Evolutionary conservation across 2,329 filamentous ascomycete genomes (phyloP).

Genomic region (Apiospora aurea): DNA sequence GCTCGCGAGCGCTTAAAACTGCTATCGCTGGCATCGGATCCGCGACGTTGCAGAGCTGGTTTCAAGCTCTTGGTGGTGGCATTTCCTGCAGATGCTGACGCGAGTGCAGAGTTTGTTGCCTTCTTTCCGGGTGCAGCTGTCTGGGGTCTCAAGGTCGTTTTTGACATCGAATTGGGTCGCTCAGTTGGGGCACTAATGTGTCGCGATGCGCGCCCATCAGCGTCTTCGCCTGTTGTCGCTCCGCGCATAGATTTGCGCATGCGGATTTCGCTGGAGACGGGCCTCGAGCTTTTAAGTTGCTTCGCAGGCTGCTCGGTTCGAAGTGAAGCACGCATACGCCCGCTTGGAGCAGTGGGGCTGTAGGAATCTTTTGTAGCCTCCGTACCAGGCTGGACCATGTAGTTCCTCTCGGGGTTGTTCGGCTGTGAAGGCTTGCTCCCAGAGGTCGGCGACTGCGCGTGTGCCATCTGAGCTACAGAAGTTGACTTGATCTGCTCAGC

Average conservation of each 20-base stretch:
- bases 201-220: conserved; percentile 24
- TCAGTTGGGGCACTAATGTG: conserved; percentile 27
- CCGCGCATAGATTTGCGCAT: conserved; percentile 43
- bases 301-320: conserved; percentile 43
- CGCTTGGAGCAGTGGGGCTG: conserved; percentile 29
- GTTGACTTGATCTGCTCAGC: conserved; percentile 44
- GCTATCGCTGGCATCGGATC: conserved; percentile 76
- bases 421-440: conserved; percentile 36
- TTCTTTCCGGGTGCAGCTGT: conserved; percentile 26
- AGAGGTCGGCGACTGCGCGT: conserved; percentile 31
- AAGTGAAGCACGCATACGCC: conserved; percentile 56
- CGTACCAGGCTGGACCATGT: conserved; percentile 38
- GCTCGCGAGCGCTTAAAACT: conserved; percentile 77
- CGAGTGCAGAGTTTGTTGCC: conserved; percentile 25
- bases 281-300: conserved; percentile 25
- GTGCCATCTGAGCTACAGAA: conserved; percentile 26
- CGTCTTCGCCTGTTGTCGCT: conserved; percentile 25
- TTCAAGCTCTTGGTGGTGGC: conserved; percentile 28
- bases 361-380: conserved; percentile 37
- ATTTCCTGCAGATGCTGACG: conserved; percentile 26
- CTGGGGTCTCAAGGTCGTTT: conserved; percentile 19
- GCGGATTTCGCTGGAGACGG: conserved; percentile 24
- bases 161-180: conserved; percentile 27
- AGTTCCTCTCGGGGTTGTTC: conserved; percentile 27
- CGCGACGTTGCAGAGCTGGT: conserved; percentile 56